These are phyloP conservation scores for Gracilaria gracilis DNA, from an alignment of 23 red algal genomes.

Conservation along the genomic window DNA sequence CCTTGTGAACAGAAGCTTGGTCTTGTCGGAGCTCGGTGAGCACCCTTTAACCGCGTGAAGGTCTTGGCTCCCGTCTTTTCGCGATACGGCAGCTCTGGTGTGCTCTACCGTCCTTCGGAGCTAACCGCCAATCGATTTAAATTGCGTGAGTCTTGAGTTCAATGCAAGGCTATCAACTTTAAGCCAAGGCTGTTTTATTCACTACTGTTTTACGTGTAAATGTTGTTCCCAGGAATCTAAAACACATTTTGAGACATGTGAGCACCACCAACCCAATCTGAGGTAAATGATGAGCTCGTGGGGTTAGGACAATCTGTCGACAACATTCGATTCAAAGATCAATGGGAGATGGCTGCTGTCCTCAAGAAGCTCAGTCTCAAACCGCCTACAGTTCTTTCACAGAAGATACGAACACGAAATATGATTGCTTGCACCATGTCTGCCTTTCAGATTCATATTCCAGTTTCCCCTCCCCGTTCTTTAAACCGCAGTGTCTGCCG, in stretches of 20 bases:
- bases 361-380: background rate
- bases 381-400: background rate
- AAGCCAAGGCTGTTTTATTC: background rate
- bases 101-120: no score
- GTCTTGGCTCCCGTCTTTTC: no score
- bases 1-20: no score
- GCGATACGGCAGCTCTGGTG: no score
- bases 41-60: no score
- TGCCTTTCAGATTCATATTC: conserved; percentile 26
- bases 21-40: no score
- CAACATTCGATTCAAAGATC: background rate
- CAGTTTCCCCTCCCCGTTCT: background rate
- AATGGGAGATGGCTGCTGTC: background rate
- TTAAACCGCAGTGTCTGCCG: conserved; percentile 2
- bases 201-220: background rate
- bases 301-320: background rate
- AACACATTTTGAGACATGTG: no score
- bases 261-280: no score
- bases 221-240: background rate
- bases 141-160: no score
- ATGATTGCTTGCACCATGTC: background rate
- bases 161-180: background rate
- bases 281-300: background rate
- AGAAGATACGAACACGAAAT: background rate
- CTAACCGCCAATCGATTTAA: no score